Percentiles rank a stretch among this genome's conserved stretches.
Evolutionary conservation across 2,329 filamentous ascomycete species (phyloP).

Genomic region (Pyrenophora tritici-repentis): DNA sequence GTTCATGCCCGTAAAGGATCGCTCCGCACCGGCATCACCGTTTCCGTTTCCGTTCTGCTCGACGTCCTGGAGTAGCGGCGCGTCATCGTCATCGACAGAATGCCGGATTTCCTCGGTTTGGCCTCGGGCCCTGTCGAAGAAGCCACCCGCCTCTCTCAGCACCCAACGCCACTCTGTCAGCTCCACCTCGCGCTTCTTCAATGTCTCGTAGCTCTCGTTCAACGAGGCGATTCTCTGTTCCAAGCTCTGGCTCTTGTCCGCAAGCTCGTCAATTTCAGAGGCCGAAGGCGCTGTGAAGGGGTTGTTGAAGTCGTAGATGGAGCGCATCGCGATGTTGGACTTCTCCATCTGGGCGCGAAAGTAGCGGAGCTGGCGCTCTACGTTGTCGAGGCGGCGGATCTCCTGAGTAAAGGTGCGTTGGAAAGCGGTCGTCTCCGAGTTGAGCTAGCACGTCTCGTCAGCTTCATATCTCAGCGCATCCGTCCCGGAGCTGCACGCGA

Average conservation of each 20-base stretch:
- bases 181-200: constrained; percentile 97
- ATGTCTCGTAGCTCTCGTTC: constrained; percentile 97
- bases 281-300: constrained; percentile 86
- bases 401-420: constrained; percentile 97
- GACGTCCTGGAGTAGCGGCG: constrained; percentile 88
- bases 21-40: constrained; percentile 70
- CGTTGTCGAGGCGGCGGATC: constrained; percentile 95
- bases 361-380: constrained; percentile 95
- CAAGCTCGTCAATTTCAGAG: constrained; percentile 93
- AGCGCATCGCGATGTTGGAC: constrained; percentile 80
- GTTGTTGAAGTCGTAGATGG: constrained; percentile 88
- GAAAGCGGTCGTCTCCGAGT: constrained; percentile 89
- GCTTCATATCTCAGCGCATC: constrained; percentile 24
- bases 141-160: constrained; percentile 90
- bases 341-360: constrained; percentile 97
- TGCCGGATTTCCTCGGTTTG: constrained; percentile 96
- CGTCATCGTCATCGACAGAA: constrained; percentile 82
- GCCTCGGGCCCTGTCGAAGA: constrained; percentile 94
- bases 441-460: constrained; percentile 67
- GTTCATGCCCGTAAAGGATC: constrained; percentile 96
- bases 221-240: constrained; percentile 89
- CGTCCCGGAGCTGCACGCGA: constrained; percentile 11
- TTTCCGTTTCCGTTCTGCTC: constrained; percentile 78
- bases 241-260: constrained; percentile 87
- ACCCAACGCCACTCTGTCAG: constrained; percentile 99